Base-by-base conservation (phyloP, 495 filamentous ascomycete genomes). In the Aspergillus leporis region DNA sequence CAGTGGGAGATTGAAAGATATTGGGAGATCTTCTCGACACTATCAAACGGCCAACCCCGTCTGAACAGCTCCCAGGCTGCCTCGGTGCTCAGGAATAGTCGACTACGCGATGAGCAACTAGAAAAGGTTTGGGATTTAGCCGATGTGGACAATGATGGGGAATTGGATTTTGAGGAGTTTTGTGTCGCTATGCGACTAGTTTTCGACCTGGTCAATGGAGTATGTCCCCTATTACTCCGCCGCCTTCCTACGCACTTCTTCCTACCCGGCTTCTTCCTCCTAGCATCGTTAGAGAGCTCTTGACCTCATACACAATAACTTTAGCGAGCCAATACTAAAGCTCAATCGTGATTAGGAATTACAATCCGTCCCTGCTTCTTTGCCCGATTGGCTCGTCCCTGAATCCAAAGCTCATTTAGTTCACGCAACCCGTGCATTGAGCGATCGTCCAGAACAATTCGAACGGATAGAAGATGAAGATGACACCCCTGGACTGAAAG, bases 111-210 rank as follows among this genome's bases (percentile, higher is more conserved):
- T 79, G 92, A 95, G 59, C 92, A 98, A 77, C 87, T 98, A 9
- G 95, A 97, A 73, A 87, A 88, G 70, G 90, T 98, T 62, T 98
- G 94, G 94, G 94, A 98, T 72, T 84, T 98, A 58, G 90, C 94
- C 52, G 94, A 98, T 72, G 91, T 98, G 52, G 94, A 98, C 71
- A 90, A 89, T 62, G 94, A 98, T 76, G 94, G 94, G 38, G 95
- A 92, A 70, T 76, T 98, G 32, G 94, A 98, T 77, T 98, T 98
- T 77, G 94, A 98, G 75, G 94, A 98, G 78, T 98, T 98, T 71
- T 98, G 94, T 70, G 94, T 98, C 48, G 94, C 94, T 23, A 98
- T 98, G 95, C 82, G 94, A 70, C 75, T 98, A 55, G 96, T 97
- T 53, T 98, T 97, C 69, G 94, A 98, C 73, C 69, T 98, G 50